Base-by-base conservation (phyloP, 768 basidiomycete species). In the Amanita rubescens region DNA sequence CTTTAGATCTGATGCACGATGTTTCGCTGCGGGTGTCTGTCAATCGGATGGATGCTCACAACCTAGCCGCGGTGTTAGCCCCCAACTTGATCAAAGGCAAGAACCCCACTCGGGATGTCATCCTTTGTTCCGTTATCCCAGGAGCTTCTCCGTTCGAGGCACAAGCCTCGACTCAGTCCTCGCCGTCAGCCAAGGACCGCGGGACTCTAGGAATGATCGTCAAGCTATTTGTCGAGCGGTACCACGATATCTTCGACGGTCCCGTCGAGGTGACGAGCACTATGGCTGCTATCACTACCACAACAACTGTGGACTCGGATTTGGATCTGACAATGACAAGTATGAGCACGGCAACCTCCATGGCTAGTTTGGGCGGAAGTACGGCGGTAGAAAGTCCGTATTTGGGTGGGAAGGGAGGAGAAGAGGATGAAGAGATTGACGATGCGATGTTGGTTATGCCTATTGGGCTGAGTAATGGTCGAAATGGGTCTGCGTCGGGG, bases 221-320 rank as follows among this genome's bases (percentile, higher is more conserved):
- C 65, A 83, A 83, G 62, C 69, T 89, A 39, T 92, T 87, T 65
- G 90, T 92, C 48, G 78, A 86, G 60, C 80, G 80, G 39, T 93
- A 92, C 64, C 91, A 85, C 64, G 90, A 93, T 63, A 72, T 92
- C 27, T 93, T 93, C 59, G 90, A 91, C 63, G 90, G 92, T 59
- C 67, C 85, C n/a, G 69, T 66, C 53, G 90, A 91, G 67, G 78
- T 82, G 14, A 76, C 75, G 55, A 88, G 90, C 58, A 82, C 82
- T 3, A 57, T 79, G 12, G 69, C 69, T 7, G 2, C 67, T 61
- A 52, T 20, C 1, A 19, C 42, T 32, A 12, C 42, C 12, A 12
- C 32, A 2, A 19, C 27, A 17, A n/a, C 22, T 8, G 25, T 19
- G 41, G 54, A 38, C 43, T 59, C 49, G 7, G 57, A 54, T 14